Evolutionary conservation across 1,139 yeast species (phyloP).

Genomic region (Taiozyma sp.): DNA sequence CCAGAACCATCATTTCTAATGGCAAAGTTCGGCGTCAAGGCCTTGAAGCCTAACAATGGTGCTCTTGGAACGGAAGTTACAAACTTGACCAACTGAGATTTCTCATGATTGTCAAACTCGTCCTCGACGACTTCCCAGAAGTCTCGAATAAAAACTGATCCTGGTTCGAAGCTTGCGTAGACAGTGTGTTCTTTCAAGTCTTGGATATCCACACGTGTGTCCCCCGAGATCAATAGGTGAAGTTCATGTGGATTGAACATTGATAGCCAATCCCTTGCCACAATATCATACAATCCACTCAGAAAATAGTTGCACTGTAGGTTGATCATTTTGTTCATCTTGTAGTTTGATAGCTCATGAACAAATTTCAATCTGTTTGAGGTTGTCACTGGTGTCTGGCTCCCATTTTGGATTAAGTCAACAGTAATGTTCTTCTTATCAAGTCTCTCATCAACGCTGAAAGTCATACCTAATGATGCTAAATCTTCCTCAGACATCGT

Average conservation of each 20-base stretch:
- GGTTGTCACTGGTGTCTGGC: constrained; percentile 46
- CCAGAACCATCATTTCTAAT: constrained; percentile 59
- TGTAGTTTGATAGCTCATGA: constrained; percentile 73
- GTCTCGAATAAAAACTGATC: constrained; percentile 48
- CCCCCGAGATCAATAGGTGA: constrained; percentile 78
- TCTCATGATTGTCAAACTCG: constrained; percentile 49
- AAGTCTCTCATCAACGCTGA: constrained; percentile 40
- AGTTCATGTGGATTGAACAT: constrained; percentile 83
- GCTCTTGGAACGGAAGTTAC: constrained; percentile 91
- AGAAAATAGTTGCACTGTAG: constrained; percentile 61
- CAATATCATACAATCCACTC: constrained; percentile 63
- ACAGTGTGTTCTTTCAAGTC: constrained; percentile 63
- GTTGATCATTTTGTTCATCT: constrained; percentile 57
- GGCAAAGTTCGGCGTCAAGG: constrained; percentile 74
- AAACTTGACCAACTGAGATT: constrained; percentile 65
- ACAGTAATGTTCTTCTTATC: constrained; percentile 32
- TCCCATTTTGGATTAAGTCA: constrained; percentile 61
- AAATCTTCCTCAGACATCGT: constrained; percentile 54
- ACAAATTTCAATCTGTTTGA: constrained; percentile 67
- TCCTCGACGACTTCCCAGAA: constrained; percentile 80
- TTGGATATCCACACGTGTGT: constrained; percentile 56
- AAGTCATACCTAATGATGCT: constrained; percentile 53
- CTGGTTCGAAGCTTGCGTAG: constrained; percentile 61
- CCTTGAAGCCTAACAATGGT: constrained; percentile 80
- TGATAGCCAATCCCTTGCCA: constrained; percentile 69